A percentile compares a stretch with the other conserved stretches of the same genome.
These are phyloP conservation scores for Puccinia triticina DNA, from an alignment of 1,284 basidiomycete species.

Conservation along the genomic window DNA sequence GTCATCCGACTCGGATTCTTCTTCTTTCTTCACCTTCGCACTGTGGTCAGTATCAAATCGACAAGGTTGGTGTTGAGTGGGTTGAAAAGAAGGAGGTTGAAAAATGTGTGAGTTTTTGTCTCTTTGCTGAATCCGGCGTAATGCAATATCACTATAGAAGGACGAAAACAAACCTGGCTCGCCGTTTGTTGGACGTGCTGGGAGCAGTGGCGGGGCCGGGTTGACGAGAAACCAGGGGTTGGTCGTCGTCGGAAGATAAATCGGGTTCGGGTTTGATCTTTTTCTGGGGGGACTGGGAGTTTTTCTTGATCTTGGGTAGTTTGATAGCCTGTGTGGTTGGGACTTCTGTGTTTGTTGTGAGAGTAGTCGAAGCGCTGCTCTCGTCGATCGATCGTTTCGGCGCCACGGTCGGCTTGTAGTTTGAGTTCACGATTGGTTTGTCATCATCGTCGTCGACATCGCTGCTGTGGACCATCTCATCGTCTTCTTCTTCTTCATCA, in stretches of 20 bases:
- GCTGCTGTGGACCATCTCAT: neutral
- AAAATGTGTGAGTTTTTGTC: neutral
- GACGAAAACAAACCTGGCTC: neutral
- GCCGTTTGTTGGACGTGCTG: neutral
- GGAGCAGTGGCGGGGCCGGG: neutral
- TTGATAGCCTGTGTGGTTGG: neutral
- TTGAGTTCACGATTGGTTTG: conserved; percentile 33
- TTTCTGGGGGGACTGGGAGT: neutral
- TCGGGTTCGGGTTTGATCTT: neutral
- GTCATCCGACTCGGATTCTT: conserved; percentile 28
- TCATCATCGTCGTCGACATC: conserved; percentile 34
- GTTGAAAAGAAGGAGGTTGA: neutral
- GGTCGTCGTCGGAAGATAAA: conserved; percentile 27
- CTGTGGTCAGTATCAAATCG: neutral
- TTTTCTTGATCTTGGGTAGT: neutral
- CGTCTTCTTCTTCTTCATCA: conserved; percentile 18
- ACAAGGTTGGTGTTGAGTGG: neutral
- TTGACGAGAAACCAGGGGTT: conserved; percentile 35
- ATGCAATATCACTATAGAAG: neutral
- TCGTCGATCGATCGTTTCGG: conserved; percentile 43
- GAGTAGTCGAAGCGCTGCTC: conserved; percentile 36
- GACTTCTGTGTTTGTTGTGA: conserved; percentile 16
- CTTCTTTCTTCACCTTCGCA: neutral
- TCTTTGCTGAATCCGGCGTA: neutral
- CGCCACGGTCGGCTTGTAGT: neutral